phyloP scores from a whole-genome alignment of 768 basidiomycete species.

The Hericium erinaceus region DNA sequence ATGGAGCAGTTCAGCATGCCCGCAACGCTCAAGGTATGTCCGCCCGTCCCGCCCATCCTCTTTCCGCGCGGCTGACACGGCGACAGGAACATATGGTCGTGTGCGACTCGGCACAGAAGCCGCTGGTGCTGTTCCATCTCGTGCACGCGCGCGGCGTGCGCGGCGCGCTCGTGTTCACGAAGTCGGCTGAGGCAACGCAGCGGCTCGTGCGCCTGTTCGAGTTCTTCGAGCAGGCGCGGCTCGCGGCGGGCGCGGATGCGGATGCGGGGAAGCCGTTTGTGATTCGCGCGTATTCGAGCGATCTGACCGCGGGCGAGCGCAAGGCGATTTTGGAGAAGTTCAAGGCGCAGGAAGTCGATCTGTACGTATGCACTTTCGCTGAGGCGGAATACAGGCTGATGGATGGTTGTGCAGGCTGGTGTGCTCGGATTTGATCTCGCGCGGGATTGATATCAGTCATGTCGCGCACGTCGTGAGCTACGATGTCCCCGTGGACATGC shows the following conservation, averaged over 20 bases:
- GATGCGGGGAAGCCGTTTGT: slow-evolving; percentile 23
- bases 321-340: slow-evolving; percentile 74
- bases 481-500: slow-evolving; percentile 93
- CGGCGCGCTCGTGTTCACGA: slow-evolving; percentile 91
- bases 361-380: slow-evolving; percentile 42
- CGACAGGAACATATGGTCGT: slow-evolving; percentile 81
- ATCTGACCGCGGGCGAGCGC: slow-evolving; percentile 65
- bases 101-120: slow-evolving; percentile 71
- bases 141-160: slow-evolving; percentile 50
- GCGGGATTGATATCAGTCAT: slow-evolving; percentile 90
- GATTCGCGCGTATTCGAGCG: slow-evolving; percentile 78
- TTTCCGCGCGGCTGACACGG: not conserved
- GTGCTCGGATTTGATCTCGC: slow-evolving; percentile 93
- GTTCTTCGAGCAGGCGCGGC: slow-evolving; percentile 57
- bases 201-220: slow-evolving; percentile 77
- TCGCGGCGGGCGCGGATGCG: slow-evolving; percentile 12
- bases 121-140: slow-evolving; percentile 83
- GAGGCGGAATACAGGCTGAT: not conserved
- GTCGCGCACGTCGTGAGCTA: slow-evolving; percentile 93
- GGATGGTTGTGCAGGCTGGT: slow-evolving; percentile 49
- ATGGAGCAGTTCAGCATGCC: slow-evolving; percentile 83
- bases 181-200: slow-evolving; percentile 83
- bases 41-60: not conserved
- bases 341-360: slow-evolving; percentile 67
- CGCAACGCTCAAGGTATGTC: slow-evolving; percentile 55